Evolutionary conservation across 225 moss, liverwort and hornwort genomes (phyloP).

Genomic region (Rhytidiadelphus loreus): DNA sequence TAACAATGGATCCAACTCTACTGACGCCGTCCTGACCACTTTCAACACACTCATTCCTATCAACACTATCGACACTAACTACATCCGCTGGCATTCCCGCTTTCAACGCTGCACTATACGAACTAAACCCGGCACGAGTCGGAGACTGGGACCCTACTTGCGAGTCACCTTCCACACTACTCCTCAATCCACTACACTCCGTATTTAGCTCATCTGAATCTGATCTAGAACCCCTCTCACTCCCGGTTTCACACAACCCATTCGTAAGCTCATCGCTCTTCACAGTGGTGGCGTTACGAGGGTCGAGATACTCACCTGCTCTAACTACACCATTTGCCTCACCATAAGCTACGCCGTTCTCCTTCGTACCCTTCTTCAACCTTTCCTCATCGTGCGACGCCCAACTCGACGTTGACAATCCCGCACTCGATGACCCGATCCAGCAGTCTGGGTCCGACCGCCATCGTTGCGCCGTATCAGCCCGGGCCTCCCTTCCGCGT

Average conservation of each 20-base stretch:
- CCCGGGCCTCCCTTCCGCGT: conserved; percentile 63
- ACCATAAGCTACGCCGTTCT: conserved; percentile 47
- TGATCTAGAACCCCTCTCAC: conserved; percentile 58
- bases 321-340: conserved; percentile 57
- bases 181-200: conserved; percentile 45
- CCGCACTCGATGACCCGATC: conserved; percentile 80
- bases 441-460: conserved; percentile 77
- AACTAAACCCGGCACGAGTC: conserved; percentile 65
- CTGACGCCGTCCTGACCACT: conserved; percentile 14
- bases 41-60: conserved; percentile 20
- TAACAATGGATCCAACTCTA: conserved; percentile 34
- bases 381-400: conserved; percentile 80
- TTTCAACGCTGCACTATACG: conserved; percentile 97
- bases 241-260: conserved; percentile 59
- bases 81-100: conserved; percentile 71
- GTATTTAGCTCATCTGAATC: conserved; percentile 46
- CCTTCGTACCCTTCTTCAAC: conserved; percentile 52
- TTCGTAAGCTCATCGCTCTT: conserved; percentile 43
- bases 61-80: conserved; percentile 36
- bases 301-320: conserved; percentile 49
- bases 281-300: conserved; percentile 30
- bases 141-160: conserved; percentile 35
- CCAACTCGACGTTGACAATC: conserved; percentile 63
- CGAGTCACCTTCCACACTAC: conserved; percentile 35
- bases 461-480: conserved; percentile 77